A percentile compares a stretch with the other conserved stretches of the same genome.
These are phyloP conservation scores for Ophiobolus disseminans DNA, from an alignment of 2,329 filamentous ascomycete genomes.

Conservation along the genomic window DNA sequence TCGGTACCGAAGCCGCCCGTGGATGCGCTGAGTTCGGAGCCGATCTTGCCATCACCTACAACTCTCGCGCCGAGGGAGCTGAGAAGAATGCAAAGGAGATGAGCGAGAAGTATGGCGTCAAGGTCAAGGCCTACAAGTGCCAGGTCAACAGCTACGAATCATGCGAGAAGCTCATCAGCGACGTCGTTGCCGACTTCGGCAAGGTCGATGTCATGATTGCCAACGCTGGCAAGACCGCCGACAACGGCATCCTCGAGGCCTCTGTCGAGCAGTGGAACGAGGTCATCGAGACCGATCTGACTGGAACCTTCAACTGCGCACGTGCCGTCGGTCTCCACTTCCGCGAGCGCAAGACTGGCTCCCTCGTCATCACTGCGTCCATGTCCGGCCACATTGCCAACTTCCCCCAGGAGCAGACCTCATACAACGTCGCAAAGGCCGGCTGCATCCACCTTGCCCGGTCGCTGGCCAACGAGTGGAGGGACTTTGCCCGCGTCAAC, in stretches of 20 bases:
- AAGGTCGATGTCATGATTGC: constrained; percentile 72
- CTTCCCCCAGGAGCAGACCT: constrained; percentile 72
- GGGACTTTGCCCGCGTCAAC: constrained; percentile 73
- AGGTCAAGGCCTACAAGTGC: constrained; percentile 72
- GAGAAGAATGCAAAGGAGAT: constrained; percentile 72
- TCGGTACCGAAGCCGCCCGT: constrained; percentile 71
- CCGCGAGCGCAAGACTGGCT: constrained; percentile 69
- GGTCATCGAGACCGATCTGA: constrained; percentile 86
- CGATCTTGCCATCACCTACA: constrained; percentile 71
- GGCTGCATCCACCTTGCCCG: constrained; percentile 70
- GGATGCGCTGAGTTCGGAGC: constrained; percentile 70
- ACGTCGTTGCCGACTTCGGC: constrained; percentile 73
- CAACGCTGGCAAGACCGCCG: constrained; percentile 74
- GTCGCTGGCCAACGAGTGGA: constrained; percentile 73
- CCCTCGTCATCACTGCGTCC: constrained; percentile 71
- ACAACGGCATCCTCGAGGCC: constrained; percentile 72
- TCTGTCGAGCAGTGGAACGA: constrained; percentile 74
- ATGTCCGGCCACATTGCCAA: constrained; percentile 87
- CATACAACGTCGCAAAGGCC: constrained; percentile 63
- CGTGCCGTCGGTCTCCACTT: constrained; percentile 86
- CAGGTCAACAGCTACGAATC: constrained; percentile 64
- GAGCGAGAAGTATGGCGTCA: constrained; percentile 65
- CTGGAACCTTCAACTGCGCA: constrained; percentile 85
- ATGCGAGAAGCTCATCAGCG: constrained; percentile 63
- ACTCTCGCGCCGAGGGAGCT: constrained; percentile 66